Evolutionary conservation across 345 rosid species (phyloP), one percentile per base, ranked within the genome.

Genomic region (Pelargonium nanum): DNA sequence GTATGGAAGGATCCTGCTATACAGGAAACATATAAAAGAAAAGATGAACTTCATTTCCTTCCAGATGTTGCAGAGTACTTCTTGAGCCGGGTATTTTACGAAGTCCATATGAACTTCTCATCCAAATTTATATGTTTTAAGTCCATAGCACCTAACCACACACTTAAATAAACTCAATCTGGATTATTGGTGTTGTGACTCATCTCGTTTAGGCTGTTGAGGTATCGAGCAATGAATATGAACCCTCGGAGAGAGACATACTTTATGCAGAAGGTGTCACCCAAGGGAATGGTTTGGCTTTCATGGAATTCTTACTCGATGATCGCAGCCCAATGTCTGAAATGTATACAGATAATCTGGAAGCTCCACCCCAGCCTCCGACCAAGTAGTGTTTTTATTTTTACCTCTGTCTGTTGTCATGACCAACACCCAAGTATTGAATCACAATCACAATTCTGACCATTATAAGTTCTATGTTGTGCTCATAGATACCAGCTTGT

Each of bases 1-100:
- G 79, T 90, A 58, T 94, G 97, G 99, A 94, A 72, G 74, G 96
- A 94, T 86, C 93, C 93, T 1, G 99, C 99, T 12, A 80, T 88
- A 68, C 93, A 94, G 74, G 93, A 86, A 21, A 88, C 97, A 6
- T 94, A 83, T 63, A 83, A 64, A 70, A 80, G 99, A 74, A 90
- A 78, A 74, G 82, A 82, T n/a, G 95, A 94, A 75, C 99, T 94
- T 48, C 97, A 88, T 68, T 90, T 86, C 79, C 97, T 94, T 61
- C 97, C 99, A 21, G 93, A 88, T 81, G 97, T 88, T 25, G 83
- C 99, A 0, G 95, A 85, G 64, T 90, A 90, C 71, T 94, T 94
- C 83, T 80, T 94, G 66, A 82, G 86, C 74, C 83, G 93, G 85
- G 99, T 94, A 85, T 56, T 72, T n/a, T 1, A 16, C 15, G 48